Evolutionary conservation across 495 filamentous ascomycete species (phyloP), one percentile per base, ranked within the genome.

Genomic region (Staphylotrichum longicolle): DNA sequence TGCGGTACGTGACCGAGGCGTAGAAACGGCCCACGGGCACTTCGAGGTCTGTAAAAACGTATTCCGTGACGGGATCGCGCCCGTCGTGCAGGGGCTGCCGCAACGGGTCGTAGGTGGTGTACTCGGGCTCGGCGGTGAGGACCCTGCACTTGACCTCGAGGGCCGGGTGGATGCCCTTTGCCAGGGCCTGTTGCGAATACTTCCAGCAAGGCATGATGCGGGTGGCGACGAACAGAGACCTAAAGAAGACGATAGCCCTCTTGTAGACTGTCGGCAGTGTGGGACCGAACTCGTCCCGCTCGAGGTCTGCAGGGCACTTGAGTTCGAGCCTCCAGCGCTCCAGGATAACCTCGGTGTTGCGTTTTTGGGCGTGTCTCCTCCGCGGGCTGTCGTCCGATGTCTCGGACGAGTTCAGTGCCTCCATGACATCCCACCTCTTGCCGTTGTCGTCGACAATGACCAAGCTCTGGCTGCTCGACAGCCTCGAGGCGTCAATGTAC

Each of bases 231-330:
- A 91, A 97, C n/a, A 98, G 81, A 8, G 91, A 92, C 60, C 95
- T 84, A 75, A 98, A 97, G 63, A 98, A 83, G 58, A 98, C 88
- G 62, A 98, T 94, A 66, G 86, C 88, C 76, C 93, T 91, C 78
- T 98, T 98, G 79, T 98, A 98, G 61, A 94, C 86, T 30, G 90
- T 93, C 5, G 94, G 91, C 51, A 97, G 77, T 20, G 84, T 83
- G 37, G 85, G 79, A 40, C 81, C 85, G 65, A 91, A 83, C 64
- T 94, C 90, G 14, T 85, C 80, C 5, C 37, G 47, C 34, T 79
- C 70, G 52, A 80, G 78, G n/a, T 78, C 72, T 14, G 81, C 72
- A 40, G 70, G 58, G 57, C 75, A 72, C 63, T 86, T 88, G 61
- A 98, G 78, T 68, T 93, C 87, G 64, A 98, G 78, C 54, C 76